Evolutionary conservation across 2,329 filamentous ascomycete species (phyloP), one percentile per base, ranked within the genome.

Genomic region (Stylonectria norvegica): DNA sequence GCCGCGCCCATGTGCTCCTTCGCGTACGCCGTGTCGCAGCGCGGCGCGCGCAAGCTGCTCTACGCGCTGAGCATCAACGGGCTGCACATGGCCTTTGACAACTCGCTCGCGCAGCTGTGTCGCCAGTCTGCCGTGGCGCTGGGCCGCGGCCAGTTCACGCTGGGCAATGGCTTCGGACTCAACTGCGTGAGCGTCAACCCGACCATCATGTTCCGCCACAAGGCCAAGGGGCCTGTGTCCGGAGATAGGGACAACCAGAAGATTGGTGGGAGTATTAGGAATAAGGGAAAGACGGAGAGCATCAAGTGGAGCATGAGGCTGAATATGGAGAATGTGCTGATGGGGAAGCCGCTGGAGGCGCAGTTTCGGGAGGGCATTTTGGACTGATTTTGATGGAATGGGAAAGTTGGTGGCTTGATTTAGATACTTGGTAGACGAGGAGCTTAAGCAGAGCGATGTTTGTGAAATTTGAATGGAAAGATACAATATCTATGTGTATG

Each of bases 21-120:
- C 34, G 65, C 60, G 11, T 74, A 75, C 42, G 71, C 64, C 0
- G 58, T 75, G 25, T 66, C 62, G n/a, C 70, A 67, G 44, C 48
- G 50, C 9, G 69, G 66, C 0, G 72, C 71, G 3, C 58, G 65
- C 5, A 63, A 61, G 41, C 42, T 73, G 9, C 57, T 75, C 3
- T 67, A 65, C 47, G 63, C 67, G 48, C 61, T 72, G 31, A 68
- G 67, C 0, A 38, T 73, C n/a, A 62, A 66, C 43, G 60, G 61
- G 10, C 48, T 72, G 37, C 63, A 59, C 15, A 54, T 55, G 18
- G 57, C 66, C 0, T 69, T 64, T 43, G 73, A 76, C 46, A 58
- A 70, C 27, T 64, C 68, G 43, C 48, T 76, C 33, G 60, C 62
- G 14, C 30, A 32, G n/a, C 15, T 32, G 15, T 32, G 30, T 14